Evolutionary conservation across 1,139 yeast genomes (phyloP), one percentile per base, ranked within the genome.

Genomic region (Debaryomyces subglobosus): DNA sequence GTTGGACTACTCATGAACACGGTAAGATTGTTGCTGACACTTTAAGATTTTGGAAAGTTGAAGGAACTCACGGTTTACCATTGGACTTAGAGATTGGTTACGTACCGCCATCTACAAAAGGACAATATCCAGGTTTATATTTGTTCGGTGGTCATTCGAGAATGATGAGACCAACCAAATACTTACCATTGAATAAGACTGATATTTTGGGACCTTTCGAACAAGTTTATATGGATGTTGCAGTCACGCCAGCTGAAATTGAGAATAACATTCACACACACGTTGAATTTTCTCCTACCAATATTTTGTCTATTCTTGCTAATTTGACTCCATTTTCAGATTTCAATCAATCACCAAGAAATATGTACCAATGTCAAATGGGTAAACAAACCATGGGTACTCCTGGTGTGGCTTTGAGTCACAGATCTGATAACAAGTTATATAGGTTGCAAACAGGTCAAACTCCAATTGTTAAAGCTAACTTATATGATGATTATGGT

Each of bases 321-420:
- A 94, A 94, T 70, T 78, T 94, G 75, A 94, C 99, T 0, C 99
- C 99, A 57, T 94, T 90, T 67, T 92, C 98, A 1, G 99, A 94
- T 71, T 95, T 94, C 76, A 94, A 94, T 71, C 99, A 94, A 77
- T 91, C 98, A 32, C 99, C 99, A 62, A 88, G 99, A 84, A 94
- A 94, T 69, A 94, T 95, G 99, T 94, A 94, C 69, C 99, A 94
- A 75, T 94, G 99, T 77, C 99, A 95, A 80, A 94, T 94, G 99
- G 99, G 98, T 82, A 94, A 94, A 74, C 99, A 94, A 78, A 94
- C 99, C 21, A 94, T 94, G 99, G 99, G 99, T 72, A 94, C 99
- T 4, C 99, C 99, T 7, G 98, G 98, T 73, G 96, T 94, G 50
- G 97, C 96, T 0, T 76, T 94, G 50, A 83, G 78, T 42, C 96